A percentile compares a stretch with the other conserved stretches of the same genome.
These are phyloP conservation scores for Trichoderma asperelloides DNA, from an alignment of 495 filamentous ascomycete genomes.

Conservation along the genomic window DNA sequence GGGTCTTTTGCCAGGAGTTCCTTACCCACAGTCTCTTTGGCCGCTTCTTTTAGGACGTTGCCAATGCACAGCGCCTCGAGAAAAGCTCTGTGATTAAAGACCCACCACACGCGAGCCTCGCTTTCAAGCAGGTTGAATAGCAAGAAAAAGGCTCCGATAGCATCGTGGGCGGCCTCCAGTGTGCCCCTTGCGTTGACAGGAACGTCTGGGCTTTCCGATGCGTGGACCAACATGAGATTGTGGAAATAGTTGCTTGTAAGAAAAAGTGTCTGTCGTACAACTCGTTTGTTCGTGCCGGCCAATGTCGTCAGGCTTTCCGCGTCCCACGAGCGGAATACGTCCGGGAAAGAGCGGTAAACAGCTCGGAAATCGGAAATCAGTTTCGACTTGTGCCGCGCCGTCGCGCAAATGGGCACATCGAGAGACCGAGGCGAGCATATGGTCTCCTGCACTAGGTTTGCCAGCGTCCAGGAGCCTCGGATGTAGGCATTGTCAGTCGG, in stretches of 20 bases:
- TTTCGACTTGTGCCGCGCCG: slow-evolving; percentile 47
- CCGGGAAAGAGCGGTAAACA: slow-evolving; percentile 54
- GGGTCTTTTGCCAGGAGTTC: slow-evolving; percentile 37
- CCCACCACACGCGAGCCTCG: slow-evolving; percentile 68
- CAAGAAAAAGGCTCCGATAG: slow-evolving; percentile 55
- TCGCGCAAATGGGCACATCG: slow-evolving; percentile 51
- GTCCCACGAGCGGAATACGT: slow-evolving; percentile 53
- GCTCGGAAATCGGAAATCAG: slow-evolving; percentile 53
- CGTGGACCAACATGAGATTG: slow-evolving; percentile 62
- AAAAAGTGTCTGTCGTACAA: slow-evolving; percentile 59
- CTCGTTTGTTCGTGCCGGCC: slow-evolving; percentile 43
- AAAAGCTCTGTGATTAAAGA: slow-evolving; percentile 66
- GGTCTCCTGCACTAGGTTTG: slow-evolving; percentile 59
- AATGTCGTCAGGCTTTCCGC: slow-evolving; percentile 40
- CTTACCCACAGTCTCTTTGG: slow-evolving; percentile 23
- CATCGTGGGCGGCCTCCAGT: slow-evolving; percentile 60
- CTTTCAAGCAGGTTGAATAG: slow-evolving; percentile 51
- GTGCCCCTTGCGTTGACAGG: slow-evolving; percentile 55
- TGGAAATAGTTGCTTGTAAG: slow-evolving; percentile 64
- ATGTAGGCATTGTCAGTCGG: slow-evolving; percentile 57
- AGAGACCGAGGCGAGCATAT: slow-evolving; percentile 60
- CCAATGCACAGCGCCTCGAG: slow-evolving; percentile 53
- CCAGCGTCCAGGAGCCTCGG: slow-evolving; percentile 62
- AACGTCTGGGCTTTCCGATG: slow-evolving; percentile 47
- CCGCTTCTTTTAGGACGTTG: slow-evolving; percentile 33